Evolutionary conservation across 768 basidiomycete species (phyloP).

Genomic region (Mrakia hoshinonis): DNA sequence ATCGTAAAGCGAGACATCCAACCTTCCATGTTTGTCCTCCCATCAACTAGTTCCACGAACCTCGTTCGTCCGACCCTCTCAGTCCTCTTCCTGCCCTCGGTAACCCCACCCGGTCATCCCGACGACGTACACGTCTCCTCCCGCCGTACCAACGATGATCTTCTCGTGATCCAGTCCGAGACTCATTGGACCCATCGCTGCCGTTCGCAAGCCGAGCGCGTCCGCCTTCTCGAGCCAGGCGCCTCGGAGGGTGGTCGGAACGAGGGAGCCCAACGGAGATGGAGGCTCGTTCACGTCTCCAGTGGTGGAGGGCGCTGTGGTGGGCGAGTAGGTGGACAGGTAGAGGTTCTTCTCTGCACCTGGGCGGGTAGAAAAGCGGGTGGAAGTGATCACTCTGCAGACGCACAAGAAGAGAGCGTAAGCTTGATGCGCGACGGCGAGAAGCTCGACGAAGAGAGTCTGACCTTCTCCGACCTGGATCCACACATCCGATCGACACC

Average conservation of each 20-base stretch:
- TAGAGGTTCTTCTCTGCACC: conserved; percentile 9
- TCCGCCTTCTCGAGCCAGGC: neutral
- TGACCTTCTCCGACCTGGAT: conserved; percentile 3
- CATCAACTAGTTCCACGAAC: neutral
- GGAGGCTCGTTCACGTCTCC: neutral
- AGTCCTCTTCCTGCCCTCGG: neutral
- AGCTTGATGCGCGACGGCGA: neutral
- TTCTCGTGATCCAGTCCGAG: conserved; percentile 18
- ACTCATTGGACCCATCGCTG: conserved; percentile 5
- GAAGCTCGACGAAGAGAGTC: too few species aligned
- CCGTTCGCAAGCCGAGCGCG: neutral
- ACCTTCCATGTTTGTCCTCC: too few species aligned
- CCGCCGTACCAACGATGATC: conserved; percentile 8
- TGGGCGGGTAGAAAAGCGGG: conserved; percentile 8
- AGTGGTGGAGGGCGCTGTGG: neutral
- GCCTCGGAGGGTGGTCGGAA: neutral
- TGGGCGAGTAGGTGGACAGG: conserved; percentile 5
- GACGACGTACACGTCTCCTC: neutral
- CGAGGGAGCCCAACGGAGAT: neutral
- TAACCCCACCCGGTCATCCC: neutral
- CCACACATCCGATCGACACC: conserved; percentile 10
- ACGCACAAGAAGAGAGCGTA: neutral
- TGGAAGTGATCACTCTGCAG: conserved; percentile 13
- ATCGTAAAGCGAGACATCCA: too few species aligned
- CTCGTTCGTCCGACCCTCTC: too few species aligned